These are phyloP conservation scores for Zopfochytrium polystomum DNA, from an alignment of 371 early-diverging fungal genomes.

Conservation along the genomic window DNA sequence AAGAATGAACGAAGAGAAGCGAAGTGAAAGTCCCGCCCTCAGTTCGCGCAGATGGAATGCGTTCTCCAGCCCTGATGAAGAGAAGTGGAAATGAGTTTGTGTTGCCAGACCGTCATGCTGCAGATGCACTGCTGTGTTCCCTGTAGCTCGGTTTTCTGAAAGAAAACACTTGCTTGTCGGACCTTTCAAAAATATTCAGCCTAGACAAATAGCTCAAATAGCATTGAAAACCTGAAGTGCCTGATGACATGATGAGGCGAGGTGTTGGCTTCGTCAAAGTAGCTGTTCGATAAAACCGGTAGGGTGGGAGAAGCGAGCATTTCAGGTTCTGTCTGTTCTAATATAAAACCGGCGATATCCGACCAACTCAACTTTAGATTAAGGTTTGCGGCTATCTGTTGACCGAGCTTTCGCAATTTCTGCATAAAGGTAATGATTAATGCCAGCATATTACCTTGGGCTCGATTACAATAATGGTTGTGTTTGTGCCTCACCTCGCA, in stretches of 20 bases:
- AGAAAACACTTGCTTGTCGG: conserved; percentile 30
- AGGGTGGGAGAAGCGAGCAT: neutral
- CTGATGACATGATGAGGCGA: conserved; percentile 36
- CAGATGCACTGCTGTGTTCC: too few species aligned
- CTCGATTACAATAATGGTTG: neutral
- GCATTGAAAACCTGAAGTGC: conserved; percentile 27
- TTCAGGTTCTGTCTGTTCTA: neutral
- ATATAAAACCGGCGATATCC: neutral
- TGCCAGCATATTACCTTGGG: neutral
- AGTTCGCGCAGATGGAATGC: too few species aligned
- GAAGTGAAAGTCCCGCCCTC: too few species aligned
- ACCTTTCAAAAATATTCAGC: conserved; percentile 3
- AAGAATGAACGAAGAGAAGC: too few species aligned
- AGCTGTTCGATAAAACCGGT: conserved; percentile 15
- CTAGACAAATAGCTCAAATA: neutral
- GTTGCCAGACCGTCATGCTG: too few species aligned
- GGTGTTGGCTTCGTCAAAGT: conserved; percentile 35
- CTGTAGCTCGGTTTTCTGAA: conserved; percentile 23
- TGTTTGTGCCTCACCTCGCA: conserved; percentile 16
- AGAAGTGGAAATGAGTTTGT: too few species aligned
- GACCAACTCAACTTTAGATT: conserved; percentile 28
- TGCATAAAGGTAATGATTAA: conserved; percentile 2
- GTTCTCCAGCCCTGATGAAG: too few species aligned
- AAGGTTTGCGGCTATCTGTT: conserved; percentile 30
- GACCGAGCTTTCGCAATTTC: conserved; percentile 31